Evolutionary conservation across 495 filamentous ascomycete genomes (phyloP).

Genomic region (Symbiotaphrina buchneri): DNA sequence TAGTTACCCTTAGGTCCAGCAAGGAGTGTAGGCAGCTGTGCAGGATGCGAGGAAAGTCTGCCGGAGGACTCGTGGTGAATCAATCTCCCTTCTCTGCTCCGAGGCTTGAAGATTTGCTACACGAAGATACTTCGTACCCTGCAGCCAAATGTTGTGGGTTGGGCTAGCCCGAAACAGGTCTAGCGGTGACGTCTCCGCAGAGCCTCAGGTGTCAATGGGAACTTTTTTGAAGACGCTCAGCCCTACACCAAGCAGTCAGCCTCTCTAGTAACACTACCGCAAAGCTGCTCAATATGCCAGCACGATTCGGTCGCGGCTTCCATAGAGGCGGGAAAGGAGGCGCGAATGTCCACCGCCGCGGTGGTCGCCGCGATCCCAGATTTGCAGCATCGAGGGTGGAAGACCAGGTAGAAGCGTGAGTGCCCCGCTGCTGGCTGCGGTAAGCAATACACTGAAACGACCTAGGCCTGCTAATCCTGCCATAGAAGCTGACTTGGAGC

Average conservation of each 20-base stretch:
- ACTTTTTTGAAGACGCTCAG: too few relatives aligned
- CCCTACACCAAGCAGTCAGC: too few relatives aligned
- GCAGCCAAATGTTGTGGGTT: conserved; percentile 4
- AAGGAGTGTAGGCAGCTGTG: conserved; percentile 4
- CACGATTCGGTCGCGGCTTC: too few relatives aligned
- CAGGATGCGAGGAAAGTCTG: conserved; percentile 3
- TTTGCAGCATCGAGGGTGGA: not conserved
- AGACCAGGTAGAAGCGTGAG: not conserved
- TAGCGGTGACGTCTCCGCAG: conserved; percentile 1
- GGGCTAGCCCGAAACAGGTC: conserved; percentile 1
- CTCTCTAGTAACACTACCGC: too few relatives aligned
- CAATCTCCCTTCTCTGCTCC: conserved; percentile 6
- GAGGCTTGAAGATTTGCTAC: too few relatives aligned
- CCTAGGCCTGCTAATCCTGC: too few relatives aligned
- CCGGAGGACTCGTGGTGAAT: conserved; percentile 1
- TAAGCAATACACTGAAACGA: not conserved
- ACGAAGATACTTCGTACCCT: too few relatives aligned
- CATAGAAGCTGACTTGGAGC: conserved; percentile 1
- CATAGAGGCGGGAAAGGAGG: too few relatives aligned
- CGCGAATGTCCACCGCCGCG: too few relatives aligned
- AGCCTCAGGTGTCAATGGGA: too few relatives aligned
- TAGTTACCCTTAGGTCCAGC: too few relatives aligned
- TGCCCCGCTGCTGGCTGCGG: not conserved
- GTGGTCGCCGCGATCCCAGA: not conserved
- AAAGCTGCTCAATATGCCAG: too few relatives aligned